These are phyloP conservation scores for Beauveria bassiana DNA, from an alignment of 2,329 filamentous ascomycete species.

Conservation along the genomic window DNA sequence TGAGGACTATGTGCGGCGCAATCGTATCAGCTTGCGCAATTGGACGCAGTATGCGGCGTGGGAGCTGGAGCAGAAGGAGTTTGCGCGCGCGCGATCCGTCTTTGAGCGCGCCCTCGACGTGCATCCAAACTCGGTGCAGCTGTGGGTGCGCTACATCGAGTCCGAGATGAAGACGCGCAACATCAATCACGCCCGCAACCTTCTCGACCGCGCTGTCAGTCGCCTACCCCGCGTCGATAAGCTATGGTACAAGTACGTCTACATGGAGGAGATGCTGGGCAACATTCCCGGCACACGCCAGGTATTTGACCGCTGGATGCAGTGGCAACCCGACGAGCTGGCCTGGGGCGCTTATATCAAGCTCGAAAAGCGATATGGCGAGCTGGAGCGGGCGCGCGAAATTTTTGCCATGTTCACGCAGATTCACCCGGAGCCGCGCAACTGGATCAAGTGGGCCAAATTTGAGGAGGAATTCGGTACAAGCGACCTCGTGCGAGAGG, in stretches of 20 bases:
- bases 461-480: slow-evolving; percentile 96
- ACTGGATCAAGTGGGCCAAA: slow-evolving; percentile 98
- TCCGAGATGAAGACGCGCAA: slow-evolving; percentile 88
- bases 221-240: slow-evolving; percentile 88
- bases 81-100: slow-evolving; percentile 79
- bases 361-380: slow-evolving; percentile 88
- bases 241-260: slow-evolving; percentile 98
- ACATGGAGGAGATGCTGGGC: slow-evolving; percentile 96
- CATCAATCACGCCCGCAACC: slow-evolving; percentile 92
- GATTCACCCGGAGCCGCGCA: slow-evolving; percentile 87
- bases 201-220: slow-evolving; percentile 90
- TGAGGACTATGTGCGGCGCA: slow-evolving; percentile 94
- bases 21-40: slow-evolving; percentile 94
- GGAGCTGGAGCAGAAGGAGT: slow-evolving; percentile 98
- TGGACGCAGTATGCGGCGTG: slow-evolving; percentile 97
- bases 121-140: slow-evolving; percentile 73
- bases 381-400: slow-evolving; percentile 80
- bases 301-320: slow-evolving; percentile 97
- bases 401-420: slow-evolving; percentile 88
- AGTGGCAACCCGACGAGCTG: slow-evolving; percentile 93
- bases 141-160: slow-evolving; percentile 94
- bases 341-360: slow-evolving; percentile 97
- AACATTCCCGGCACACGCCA: slow-evolving; percentile 88
- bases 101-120: slow-evolving; percentile 94
- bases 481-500: slow-evolving; percentile 82